phyloP scores from a whole-genome alignment of 495 filamentous ascomycete species.

The Neurospora terricola region DNA sequence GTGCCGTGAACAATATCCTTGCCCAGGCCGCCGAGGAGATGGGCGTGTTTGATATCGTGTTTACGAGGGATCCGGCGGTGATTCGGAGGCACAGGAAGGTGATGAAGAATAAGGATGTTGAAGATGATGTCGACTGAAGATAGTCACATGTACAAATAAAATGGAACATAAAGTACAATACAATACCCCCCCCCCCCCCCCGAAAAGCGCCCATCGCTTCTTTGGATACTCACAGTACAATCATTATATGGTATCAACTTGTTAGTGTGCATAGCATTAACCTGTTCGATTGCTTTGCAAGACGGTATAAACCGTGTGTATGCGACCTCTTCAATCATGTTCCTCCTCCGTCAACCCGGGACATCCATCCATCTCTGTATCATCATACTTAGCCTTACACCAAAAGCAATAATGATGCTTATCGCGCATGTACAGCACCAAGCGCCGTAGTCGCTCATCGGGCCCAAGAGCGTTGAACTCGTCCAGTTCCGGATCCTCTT shows the following conservation, averaged over 20 bases:
- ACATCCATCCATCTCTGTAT: slow-evolving; percentile 72
- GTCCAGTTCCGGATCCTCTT: slow-evolving; percentile 79
- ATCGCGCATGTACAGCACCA: slow-evolving; percentile 60
- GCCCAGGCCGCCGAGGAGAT: slow-evolving; percentile 43
- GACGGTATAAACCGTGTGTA: not conserved
- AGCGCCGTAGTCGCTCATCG: slow-evolving; percentile 49
- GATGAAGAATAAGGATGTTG: not conserved
- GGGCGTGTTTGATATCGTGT: slow-evolving; percentile 35
- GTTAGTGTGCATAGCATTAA: not conserved
- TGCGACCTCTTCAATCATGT: slow-evolving; percentile 51
- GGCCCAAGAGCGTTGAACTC: slow-evolving; percentile 63
- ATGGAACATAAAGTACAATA: not conserved
- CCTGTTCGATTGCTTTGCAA: not conserved
- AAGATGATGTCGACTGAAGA: not conserved
- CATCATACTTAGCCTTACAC: slow-evolving; percentile 77
- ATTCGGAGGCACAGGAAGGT: slow-evolving; percentile 17
- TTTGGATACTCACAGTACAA: not conserved
- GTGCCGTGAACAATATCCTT: slow-evolving; percentile 32
- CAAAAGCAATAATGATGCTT: slow-evolving; percentile 85
- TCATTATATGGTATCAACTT: not conserved
- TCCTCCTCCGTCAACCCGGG: slow-evolving; percentile 86
- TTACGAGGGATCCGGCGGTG: slow-evolving; percentile 9
- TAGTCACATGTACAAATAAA: not conserved
- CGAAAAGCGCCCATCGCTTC: not conserved
- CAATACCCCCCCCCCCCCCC: not conserved